Percentiles rank a stretch among this genome's conserved stretches.
Conservation (phyloP, 164 flowering plant species). For the Amborella trichopoda region DNA sequence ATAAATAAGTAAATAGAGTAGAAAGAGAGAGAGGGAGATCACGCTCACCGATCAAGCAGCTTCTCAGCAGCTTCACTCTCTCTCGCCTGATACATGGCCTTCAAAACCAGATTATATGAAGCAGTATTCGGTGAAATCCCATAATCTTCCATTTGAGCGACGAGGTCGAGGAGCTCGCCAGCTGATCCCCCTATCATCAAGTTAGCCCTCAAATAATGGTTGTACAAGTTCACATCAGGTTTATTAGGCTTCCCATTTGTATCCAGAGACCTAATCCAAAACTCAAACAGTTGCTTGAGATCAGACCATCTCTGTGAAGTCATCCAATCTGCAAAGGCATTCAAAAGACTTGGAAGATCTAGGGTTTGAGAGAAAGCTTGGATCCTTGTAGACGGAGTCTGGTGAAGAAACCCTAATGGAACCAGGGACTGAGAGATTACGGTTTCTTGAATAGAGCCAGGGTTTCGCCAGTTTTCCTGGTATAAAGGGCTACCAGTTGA, state of each 20-base stretch:
- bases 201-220: constrained; percentile 70
- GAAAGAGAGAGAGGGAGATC: too few species aligned
- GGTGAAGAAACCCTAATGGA: constrained; percentile 22
- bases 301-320: constrained; percentile 65
- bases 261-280: constrained; percentile 64
- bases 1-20: too few species aligned
- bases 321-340: constrained; percentile 67
- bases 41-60: constrained; percentile 51
- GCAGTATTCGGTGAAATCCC: constrained; percentile 64
- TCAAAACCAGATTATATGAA: constrained; percentile 67
- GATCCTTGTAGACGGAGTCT: constrained; percentile 14
- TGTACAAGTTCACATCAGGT: constrained; percentile 67
- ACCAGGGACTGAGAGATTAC: constrained; percentile 21
- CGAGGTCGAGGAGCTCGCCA: constrained; percentile 55
- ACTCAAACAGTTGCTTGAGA: constrained; percentile 62
- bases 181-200: constrained; percentile 49
- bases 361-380: constrained; percentile 29
- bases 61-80: constrained; percentile 60
- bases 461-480: constrained; percentile 62
- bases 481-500: constrained; percentile 73
- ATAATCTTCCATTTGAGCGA: constrained; percentile 56
- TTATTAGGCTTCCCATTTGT: constrained; percentile 63
- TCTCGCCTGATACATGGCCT: constrained; percentile 50
- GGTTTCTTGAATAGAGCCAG: constrained; percentile 10
- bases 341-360: constrained; percentile 35